phyloP scores from a whole-genome alignment of 108 stramenopile genomes.

The Stephanodiscus triporus region DNA sequence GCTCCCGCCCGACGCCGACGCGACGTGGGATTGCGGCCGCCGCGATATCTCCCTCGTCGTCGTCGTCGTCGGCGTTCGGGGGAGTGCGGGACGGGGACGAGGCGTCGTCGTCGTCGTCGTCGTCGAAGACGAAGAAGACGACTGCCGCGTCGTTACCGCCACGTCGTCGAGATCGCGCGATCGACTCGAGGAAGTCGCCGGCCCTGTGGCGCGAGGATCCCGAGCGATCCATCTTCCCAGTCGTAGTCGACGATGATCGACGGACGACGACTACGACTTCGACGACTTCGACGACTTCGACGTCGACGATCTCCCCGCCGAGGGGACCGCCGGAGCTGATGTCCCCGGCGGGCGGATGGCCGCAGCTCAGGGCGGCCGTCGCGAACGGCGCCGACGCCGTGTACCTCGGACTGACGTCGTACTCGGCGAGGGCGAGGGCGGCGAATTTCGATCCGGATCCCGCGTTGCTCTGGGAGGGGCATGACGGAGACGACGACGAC shows the following conservation, averaged over 20 bases:
- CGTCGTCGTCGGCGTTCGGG: no score
- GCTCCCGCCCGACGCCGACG: no score
- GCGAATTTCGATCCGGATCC: constrained; percentile 69
- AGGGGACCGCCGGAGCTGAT: constrained; percentile 67
- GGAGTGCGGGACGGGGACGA: no score
- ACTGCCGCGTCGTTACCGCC: no score
- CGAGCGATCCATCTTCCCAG: constrained; percentile 14
- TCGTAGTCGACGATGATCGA: neutral
- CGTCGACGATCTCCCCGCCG: neutral
- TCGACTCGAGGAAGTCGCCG: constrained; percentile 69
- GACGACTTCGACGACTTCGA: constrained; percentile 2
- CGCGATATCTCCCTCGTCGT: no score
- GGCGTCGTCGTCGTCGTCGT: no score
- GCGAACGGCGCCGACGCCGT: constrained; percentile 81
- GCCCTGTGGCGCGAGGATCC: constrained; percentile 73
- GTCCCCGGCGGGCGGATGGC: constrained; percentile 79
- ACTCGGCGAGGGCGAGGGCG: constrained; percentile 72
- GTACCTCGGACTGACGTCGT: constrained; percentile 71
- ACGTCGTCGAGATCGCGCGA: constrained; percentile 29
- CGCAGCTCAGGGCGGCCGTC: constrained; percentile 72
- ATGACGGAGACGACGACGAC: neutral
- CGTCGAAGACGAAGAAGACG: neutral
- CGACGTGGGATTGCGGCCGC: no score
- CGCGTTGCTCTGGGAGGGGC: constrained; percentile 32
- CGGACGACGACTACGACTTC: neutral